Conservation (phyloP, 805 yeast genomes). For the Candida orba region DNA sequence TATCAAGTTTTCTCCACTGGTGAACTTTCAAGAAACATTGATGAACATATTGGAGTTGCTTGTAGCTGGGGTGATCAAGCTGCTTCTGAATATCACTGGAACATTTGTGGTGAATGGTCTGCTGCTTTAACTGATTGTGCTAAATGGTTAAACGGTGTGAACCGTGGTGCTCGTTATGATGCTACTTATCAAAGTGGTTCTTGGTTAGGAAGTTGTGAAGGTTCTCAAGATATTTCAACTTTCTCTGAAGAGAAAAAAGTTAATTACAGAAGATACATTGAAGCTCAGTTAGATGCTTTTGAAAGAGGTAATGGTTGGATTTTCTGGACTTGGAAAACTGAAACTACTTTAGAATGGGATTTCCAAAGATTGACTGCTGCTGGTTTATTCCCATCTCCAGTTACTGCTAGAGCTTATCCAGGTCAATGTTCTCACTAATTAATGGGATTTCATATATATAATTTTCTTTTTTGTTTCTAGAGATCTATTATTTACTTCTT, state of each 20-base stretch:
- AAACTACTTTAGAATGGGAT: conserved; percentile 81
- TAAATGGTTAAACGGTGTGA: conserved; percentile 82
- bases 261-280: conserved; percentile 63
- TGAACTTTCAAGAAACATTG: conserved; percentile 52
- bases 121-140: conserved; percentile 93
- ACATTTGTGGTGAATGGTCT: conserved; percentile 80
- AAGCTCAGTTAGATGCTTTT: conserved; percentile 86
- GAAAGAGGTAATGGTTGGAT: conserved; percentile 80
- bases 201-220: conserved; percentile 57
- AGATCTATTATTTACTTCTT: no score
- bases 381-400: conserved; percentile 77
- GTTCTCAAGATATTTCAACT: conserved; percentile 35
- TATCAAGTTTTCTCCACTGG: conserved; percentile 74
- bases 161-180: conserved; percentile 75
- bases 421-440: neutral
- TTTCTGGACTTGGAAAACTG: conserved; percentile 93
- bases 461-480: no score
- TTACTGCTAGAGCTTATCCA: conserved; percentile 41
- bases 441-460: no score
- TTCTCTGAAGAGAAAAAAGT: conserved; percentile 56
- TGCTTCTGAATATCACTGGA: conserved; percentile 57
- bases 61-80: conserved; percentile 44
- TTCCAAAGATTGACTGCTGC: conserved; percentile 48
- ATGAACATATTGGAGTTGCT: conserved; percentile 51
- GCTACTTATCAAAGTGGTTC: conserved; percentile 40